Conservation (phyloP, 257 asterid genomes). For the Pogostemon cablin region DNA sequence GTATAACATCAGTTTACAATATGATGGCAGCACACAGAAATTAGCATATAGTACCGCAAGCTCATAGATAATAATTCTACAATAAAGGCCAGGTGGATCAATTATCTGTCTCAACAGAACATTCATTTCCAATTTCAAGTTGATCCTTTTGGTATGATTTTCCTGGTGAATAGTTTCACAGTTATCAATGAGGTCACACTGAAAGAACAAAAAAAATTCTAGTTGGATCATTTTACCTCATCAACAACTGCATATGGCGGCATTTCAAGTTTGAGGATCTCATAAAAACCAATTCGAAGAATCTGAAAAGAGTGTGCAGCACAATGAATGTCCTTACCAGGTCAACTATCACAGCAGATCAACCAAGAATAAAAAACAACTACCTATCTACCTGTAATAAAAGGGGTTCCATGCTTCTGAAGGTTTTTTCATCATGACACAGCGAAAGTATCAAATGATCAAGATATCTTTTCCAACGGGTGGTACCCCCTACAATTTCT, state of each 20-base stretch:
- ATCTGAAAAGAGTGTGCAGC: conserved; percentile 53
- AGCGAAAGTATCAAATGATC: conserved; percentile 89
- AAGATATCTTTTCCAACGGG: conserved; percentile 95
- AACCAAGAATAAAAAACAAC: conserved; percentile 19
- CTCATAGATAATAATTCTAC: not conserved
- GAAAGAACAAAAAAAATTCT: conserved; percentile 18
- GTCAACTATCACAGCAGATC: conserved; percentile 24
- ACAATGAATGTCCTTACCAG: not conserved
- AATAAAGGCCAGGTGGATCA: not conserved
- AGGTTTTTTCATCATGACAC: conserved; percentile 68
- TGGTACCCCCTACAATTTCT: conserved; percentile 94
- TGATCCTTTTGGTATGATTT: not conserved
- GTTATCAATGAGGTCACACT: too few relatives aligned
- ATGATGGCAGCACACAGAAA: not conserved
- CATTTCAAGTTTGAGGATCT: conserved; percentile 87
- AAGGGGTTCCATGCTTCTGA: conserved; percentile 90
- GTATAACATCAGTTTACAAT: conserved; percentile 1
- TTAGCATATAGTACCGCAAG: too few relatives aligned
- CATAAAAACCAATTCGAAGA: conserved; percentile 90
- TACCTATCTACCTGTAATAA: conserved; percentile 65
- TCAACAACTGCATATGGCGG: conserved; percentile 94
- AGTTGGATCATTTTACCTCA: conserved; percentile 54
- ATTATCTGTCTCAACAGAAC: not conserved
- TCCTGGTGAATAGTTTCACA: not conserved
- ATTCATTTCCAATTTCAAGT: too few relatives aligned